These are phyloP conservation scores for Mycena olivaceomarginata DNA, from an alignment of 768 basidiomycete species.

Conservation along the genomic window DNA sequence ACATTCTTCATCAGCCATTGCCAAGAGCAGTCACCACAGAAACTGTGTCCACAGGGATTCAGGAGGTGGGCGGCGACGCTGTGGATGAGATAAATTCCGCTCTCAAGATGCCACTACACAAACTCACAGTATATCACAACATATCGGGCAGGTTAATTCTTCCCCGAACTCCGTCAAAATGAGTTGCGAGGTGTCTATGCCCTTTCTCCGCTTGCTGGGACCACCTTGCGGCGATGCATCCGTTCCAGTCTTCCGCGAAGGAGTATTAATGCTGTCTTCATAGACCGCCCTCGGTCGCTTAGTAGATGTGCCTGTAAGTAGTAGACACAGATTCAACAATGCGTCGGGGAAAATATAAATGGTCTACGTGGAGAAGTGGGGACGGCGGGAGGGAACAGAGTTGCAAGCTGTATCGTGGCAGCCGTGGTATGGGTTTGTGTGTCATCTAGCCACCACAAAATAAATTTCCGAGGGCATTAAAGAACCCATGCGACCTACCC, in stretches of 20 bases:
- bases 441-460: not conserved
- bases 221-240: not conserved
- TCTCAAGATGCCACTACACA: not conserved
- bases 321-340: not conserved
- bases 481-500: not conserved
- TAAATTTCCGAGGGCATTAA: not conserved
- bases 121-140: conserved; percentile 82
- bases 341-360: not conserved
- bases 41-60: conserved; percentile 86
- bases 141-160: conserved; percentile 84
- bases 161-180: conserved; percentile 72
- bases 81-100: conserved; percentile 25
- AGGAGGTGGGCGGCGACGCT: conserved; percentile 79
- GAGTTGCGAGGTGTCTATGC: not conserved
- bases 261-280: not conserved
- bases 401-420: conserved; percentile 13
- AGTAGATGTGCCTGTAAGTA: not conserved
- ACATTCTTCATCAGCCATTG: conserved; percentile 77
- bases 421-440: not conserved
- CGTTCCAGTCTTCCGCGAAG: conserved; percentile 17
- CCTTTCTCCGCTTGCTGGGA: conserved; percentile 23
- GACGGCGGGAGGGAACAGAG: not conserved
- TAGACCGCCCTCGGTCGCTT: conserved; percentile 8
- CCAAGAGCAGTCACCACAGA: conserved; percentile 81
- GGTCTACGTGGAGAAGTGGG: not conserved